Percentiles rank a stretch among this genome's conserved stretches.
Evolutionary conservation across 139 green algal species (phyloP).

Genomic region (Yamagishiella unicocca): DNA sequence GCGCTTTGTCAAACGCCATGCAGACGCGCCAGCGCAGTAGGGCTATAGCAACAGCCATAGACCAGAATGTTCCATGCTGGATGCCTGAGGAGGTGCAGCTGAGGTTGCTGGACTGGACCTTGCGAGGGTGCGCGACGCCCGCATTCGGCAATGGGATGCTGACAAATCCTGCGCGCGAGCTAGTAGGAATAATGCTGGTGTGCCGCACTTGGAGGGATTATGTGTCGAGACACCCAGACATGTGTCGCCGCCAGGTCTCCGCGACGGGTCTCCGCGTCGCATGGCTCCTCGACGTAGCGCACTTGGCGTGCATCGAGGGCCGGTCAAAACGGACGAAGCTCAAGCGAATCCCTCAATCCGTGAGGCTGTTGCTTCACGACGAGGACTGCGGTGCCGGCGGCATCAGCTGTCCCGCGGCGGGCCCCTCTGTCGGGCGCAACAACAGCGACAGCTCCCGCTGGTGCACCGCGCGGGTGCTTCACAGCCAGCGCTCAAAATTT

Average conservation of each 20-base stretch:
- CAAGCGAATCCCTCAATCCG: not conserved
- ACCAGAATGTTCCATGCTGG: not conserved
- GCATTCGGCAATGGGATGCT: not conserved
- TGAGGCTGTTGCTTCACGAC: not conserved
- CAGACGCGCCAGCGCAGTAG: not conserved
- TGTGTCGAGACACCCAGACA: not conserved
- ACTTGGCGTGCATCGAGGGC: not conserved
- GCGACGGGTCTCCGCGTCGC: not conserved
- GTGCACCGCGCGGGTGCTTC: not conserved
- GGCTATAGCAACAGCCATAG: not conserved
- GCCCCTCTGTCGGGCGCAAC: not conserved
- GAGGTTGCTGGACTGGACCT: not conserved
- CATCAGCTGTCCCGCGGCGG: not conserved
- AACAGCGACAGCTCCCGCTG: slow-evolving; percentile 14
- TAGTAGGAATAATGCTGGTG: slow-evolving; percentile 8
- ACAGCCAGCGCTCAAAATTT: not conserved
- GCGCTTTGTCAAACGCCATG: not conserved
- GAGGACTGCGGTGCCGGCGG: not conserved
- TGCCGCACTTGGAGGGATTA: slow-evolving; percentile 7
- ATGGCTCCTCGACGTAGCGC: slow-evolving; percentile 1
- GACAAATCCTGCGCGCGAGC: not conserved
- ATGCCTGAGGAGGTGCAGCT: slow-evolving; percentile 1
- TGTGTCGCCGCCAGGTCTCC: not conserved
- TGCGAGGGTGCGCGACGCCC: not conserved
- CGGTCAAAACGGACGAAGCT: not conserved